Conservation (phyloP, 2,329 filamentous ascomycete genomes). For the Pyrenophora teres region DNA sequence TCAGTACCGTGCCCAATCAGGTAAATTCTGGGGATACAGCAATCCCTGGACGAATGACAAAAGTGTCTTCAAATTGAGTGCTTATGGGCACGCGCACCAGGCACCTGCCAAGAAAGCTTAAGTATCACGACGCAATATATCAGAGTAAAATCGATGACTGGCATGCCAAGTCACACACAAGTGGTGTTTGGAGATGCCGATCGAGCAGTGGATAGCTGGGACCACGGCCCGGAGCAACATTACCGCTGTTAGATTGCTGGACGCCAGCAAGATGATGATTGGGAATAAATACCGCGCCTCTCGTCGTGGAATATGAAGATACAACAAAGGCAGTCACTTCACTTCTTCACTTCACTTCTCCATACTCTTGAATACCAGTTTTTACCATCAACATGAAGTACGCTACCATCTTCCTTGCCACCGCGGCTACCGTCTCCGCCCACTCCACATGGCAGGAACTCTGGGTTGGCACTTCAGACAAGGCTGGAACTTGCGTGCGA, state of each 20-base stretch:
- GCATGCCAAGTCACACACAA: conserved; percentile 2
- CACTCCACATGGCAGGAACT: conserved; percentile 48
- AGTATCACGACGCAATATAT: conserved; percentile 25
- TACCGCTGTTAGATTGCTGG: conserved; percentile 19
- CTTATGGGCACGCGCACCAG: conserved; percentile 15
- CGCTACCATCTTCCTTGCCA: conserved; percentile 37
- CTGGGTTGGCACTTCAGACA: conserved; percentile 44
- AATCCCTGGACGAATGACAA: conserved; percentile 20
- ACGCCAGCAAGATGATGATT: not conserved
- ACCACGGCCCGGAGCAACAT: conserved; percentile 17
- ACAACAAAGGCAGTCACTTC: not conserved
- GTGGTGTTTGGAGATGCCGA: conserved; percentile 13
- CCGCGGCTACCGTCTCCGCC: conserved; percentile 41
- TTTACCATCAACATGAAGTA: conserved; percentile 33
- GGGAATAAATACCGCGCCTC: conserved; percentile 19
- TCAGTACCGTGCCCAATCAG: conserved; percentile 20
- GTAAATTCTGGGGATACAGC: conserved; percentile 23
- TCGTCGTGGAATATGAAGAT: not conserved
- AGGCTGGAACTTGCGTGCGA: conserved; percentile 35
- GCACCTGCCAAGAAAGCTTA: conserved; percentile 24
- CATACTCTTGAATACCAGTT: not conserved
- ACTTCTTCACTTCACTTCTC: not conserved
- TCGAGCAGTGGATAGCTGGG: conserved; percentile 3
- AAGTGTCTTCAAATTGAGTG: conserved; percentile 14
- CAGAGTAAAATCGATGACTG: conserved; percentile 11